These are phyloP conservation scores for Triangularia setosa DNA, from an alignment of 2,329 filamentous ascomycete genomes.

Conservation along the genomic window DNA sequence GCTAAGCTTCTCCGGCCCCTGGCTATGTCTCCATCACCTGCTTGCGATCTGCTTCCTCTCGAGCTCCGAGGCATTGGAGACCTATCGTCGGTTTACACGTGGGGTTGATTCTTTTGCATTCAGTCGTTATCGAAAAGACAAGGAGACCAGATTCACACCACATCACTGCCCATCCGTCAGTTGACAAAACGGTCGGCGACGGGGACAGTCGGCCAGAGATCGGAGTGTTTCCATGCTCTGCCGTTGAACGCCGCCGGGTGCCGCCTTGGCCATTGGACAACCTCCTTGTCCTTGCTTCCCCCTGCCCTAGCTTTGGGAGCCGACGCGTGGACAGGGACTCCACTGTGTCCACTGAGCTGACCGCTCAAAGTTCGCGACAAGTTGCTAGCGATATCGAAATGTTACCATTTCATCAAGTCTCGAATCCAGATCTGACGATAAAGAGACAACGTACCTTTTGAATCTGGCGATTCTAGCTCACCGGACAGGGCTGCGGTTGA, in stretches of 20 bases:
- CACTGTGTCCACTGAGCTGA: background rate
- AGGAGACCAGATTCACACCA: background rate
- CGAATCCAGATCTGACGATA: background rate
- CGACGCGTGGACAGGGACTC: background rate
- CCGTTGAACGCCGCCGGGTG: background rate
- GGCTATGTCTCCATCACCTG: background rate
- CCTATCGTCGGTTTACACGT: background rate
- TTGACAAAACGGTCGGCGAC: background rate
- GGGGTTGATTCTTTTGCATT: background rate
- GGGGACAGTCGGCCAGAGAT: background rate
- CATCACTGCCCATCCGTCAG: background rate
- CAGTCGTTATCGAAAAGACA: background rate
- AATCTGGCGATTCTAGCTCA: constrained; percentile 7
- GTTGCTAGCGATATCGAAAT: background rate
- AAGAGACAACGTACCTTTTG: background rate
- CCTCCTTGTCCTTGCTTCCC: background rate
- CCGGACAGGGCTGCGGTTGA: background rate
- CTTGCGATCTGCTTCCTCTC: background rate
- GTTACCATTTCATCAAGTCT: background rate
- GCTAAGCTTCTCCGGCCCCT: background rate
- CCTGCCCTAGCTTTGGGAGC: background rate
- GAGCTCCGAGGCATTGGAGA: background rate
- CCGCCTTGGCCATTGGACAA: background rate
- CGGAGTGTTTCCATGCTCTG: background rate
- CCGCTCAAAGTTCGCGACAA: background rate